These are phyloP conservation scores for Gossypium schwendimanii DNA, from an alignment of 441 rosid genomes.

Conservation along the genomic window DNA sequence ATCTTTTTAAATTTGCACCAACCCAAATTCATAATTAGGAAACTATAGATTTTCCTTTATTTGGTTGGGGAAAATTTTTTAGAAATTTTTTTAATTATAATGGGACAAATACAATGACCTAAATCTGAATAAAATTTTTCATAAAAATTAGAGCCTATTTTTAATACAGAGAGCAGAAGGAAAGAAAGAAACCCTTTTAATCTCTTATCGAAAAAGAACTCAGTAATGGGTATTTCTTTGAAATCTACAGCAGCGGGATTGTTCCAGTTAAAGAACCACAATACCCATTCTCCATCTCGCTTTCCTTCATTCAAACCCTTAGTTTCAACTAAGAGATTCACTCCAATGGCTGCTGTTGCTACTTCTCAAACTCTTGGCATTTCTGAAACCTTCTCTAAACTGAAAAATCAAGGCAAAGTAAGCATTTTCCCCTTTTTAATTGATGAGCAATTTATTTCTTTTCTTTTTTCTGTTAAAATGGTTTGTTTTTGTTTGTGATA, in stretches of 20 bases:
- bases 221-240: slow-evolving; percentile 35
- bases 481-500: not conserved
- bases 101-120: not conserved
- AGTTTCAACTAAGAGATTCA: slow-evolving; percentile 34
- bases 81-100: not conserved
- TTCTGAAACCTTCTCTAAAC: slow-evolving; percentile 59
- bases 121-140: no score
- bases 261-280: slow-evolving; percentile 26
- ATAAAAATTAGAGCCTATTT: not conserved
- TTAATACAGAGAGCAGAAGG: not conserved
- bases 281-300: slow-evolving; percentile 11
- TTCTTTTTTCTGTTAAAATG: not conserved
- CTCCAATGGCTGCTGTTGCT: slow-evolving; percentile 48
- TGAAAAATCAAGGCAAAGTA: slow-evolving; percentile 70
- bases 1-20: not conserved
- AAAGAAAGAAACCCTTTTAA: not conserved
- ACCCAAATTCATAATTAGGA: not conserved
- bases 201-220: not conserved
- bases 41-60: not conserved
- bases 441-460: not conserved
- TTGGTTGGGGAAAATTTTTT: no score
- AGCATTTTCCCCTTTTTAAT: not conserved
- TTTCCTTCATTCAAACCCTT: slow-evolving; percentile 19
- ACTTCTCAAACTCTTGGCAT: slow-evolving; percentile 39
- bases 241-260: slow-evolving; percentile 26